Evolutionary conservation across 352 stramenopile species (phyloP), one percentile per base, ranked within the genome.

Genomic region (Pythium myriotylum): DNA sequence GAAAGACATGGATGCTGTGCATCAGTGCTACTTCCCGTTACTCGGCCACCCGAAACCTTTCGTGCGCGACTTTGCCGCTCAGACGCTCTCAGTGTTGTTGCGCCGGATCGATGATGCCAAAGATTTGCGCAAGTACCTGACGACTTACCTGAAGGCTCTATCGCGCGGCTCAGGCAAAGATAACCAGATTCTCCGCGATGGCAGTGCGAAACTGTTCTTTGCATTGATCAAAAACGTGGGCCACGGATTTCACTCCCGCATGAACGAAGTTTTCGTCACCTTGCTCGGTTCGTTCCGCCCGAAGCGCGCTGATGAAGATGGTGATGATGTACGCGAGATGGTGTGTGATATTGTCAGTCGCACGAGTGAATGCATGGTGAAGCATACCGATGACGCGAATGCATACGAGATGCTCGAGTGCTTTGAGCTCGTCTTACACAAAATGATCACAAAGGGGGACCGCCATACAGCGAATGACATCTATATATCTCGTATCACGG

Each of bases 1-100:
- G 8, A 79, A 88, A 40, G 84, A 97, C 59, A 96, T 97, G 83
- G 84, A 92, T 23, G 78, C 86, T n/a, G 79, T 97, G 23, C 88
- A 95, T 74, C 84, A 92, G 56, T 96, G 81, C 70, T 97, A 96
- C 73, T 95, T 95, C 70, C 80, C 87, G 24, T 62, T 97, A 33
- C 81, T 97, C 7, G 89, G 87, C 6, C 84, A 97, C 62, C 67
- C 81, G 0, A 80, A 88, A 39, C 79, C 86, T 22, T 97, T 96
- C 35, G 84, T 97, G 41, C 86, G 90, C n/a, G 79, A 92, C 1
- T 97, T 97, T 61, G 88, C 88, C 0, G 88, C 88, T 1, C 86
- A 96, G 68, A 95, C 88, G 26, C 74, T 96, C 19, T 88, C 87
- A 6, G 80, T 94, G 40, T 67, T 97, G 27, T 65, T 96, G 52